A percentile compares a stretch with the other conserved stretches of the same genome.
These are phyloP conservation scores for Phyllosticta citrichinensis DNA, from an alignment of 2,329 filamentous ascomycete genomes.

Conservation along the genomic window DNA sequence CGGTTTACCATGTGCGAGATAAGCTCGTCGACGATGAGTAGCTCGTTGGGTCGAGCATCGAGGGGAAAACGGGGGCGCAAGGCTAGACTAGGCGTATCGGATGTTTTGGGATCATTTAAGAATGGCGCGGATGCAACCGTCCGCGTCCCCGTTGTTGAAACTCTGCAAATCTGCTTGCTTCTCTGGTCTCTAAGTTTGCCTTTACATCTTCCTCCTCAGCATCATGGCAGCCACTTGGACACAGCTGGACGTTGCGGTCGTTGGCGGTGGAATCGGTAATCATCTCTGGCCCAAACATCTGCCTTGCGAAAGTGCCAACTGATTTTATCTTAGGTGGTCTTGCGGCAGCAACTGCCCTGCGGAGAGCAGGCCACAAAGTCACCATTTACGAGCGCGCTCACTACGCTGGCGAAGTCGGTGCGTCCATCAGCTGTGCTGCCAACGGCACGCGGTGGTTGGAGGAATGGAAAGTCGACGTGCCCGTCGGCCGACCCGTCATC, in stretches of 20 bases:
- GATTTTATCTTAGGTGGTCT: conserved; percentile 31
- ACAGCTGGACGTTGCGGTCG: conserved; percentile 28
- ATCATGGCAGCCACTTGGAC: conserved; percentile 14
- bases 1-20: not conserved
- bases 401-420: conserved; percentile 57
- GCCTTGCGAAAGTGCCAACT: not conserved
- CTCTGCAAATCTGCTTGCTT: not conserved
- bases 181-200: not conserved
- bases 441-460: conserved; percentile 62
- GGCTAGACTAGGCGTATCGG: not conserved
- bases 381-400: conserved; percentile 58
- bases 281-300: not conserved
- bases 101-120: not conserved
- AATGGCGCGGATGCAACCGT: not conserved
- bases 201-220: not conserved
- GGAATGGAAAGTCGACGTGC: conserved; percentile 56
- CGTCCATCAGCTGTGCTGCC: conserved; percentile 45
- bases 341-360: conserved; percentile 40
- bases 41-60: not conserved
- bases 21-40: not conserved
- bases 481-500: conserved; percentile 55
- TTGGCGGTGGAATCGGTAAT: conserved; percentile 44
- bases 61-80: not conserved
- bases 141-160: not conserved
- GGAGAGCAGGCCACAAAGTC: conserved; percentile 44